Evolutionary conservation across 2,329 filamentous ascomycete species (phyloP).

Genomic region (Botrytis hyacinthi): DNA sequence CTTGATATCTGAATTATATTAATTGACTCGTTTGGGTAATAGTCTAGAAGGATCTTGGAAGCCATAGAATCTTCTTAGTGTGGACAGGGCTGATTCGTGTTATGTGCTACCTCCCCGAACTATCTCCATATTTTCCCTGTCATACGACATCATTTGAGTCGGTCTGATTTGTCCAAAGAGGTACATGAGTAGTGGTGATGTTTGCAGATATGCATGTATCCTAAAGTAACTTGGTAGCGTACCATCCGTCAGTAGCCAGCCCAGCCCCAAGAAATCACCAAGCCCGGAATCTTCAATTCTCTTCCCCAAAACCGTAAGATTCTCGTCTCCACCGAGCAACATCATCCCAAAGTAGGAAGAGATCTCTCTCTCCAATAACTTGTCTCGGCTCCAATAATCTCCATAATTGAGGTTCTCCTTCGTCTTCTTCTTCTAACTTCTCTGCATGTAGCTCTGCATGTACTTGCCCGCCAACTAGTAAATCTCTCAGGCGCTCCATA

Average conservation of each 20-base stretch:
- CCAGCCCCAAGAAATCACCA: background rate
- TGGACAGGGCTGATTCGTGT: background rate
- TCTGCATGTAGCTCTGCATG: background rate
- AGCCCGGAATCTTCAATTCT: background rate
- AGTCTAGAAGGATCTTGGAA: slow-evolving; percentile 8
- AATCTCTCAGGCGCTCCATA: background rate
- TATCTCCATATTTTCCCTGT: background rate
- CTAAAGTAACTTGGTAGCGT: background rate
- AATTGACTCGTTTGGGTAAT: slow-evolving; percentile 15
- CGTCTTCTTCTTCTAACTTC: background rate
- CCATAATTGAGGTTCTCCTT: background rate
- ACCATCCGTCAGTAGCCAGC: background rate
- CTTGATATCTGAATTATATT: background rate
- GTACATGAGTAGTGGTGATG: background rate
- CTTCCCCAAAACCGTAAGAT: background rate
- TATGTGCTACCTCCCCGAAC: background rate
- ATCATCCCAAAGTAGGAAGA: slow-evolving; percentile 14
- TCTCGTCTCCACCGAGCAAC: slow-evolving; percentile 5
- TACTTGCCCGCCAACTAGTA: slow-evolving; percentile 1
- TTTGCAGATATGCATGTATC: slow-evolving; percentile 3
- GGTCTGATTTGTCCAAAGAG: background rate
- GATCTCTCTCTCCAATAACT: slow-evolving; percentile 9
- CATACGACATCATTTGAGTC: background rate
- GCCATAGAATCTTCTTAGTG: background rate
- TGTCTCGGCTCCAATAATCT: background rate